Evolutionary conservation across 257 asterid species (phyloP), one percentile per base, ranked within the genome.

Genomic region (Solanum clarkiae): DNA sequence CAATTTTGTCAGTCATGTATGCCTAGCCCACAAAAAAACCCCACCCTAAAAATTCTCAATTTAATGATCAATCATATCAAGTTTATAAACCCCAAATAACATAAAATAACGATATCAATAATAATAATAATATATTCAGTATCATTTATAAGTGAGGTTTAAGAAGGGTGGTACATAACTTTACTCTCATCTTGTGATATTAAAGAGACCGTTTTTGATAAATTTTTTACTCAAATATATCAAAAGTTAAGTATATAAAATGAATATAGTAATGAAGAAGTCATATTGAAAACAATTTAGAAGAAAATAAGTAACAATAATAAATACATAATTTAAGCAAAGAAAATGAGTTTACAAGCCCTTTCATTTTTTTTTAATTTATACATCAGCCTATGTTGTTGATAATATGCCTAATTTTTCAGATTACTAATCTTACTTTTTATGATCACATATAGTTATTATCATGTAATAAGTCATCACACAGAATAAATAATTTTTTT

Each of bases 1-100:
- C 92, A 88, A 86, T 90, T 87, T 86, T 92, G 97, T 93, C 97
- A 91, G 95, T 79, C 88, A 26, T 87, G 75, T 60, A 36, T 47
- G 49, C 29, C 4, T 51, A 77, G 82, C 45, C 62, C 82, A 5
- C 8, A 40, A 51, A 77, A 77, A 40, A 77, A 24, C 10, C 17
- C 16, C 82, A 77, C 63, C 15, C 82, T 77, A 77, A 77, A 77
- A 15, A 16, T 51, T 54, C 82, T 77, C 45, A 77, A 2, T 77
- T 77, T 77, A 26, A 77, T 77, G 82, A 77, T 77, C 63, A 51
- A 77, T 77, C 82, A 8, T 77, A 29, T 77, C 47, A 51, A 77
- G 47, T 47, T 24, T 49, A 45, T 59, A 45, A 85, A 80, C 84
- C 69, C 70, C 68, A 3, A 65, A 65, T 12, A 65, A 65, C 0